Evolutionary conservation across 345 rosid genomes (phyloP).

Genomic region (Eucalyptus microcorys): DNA sequence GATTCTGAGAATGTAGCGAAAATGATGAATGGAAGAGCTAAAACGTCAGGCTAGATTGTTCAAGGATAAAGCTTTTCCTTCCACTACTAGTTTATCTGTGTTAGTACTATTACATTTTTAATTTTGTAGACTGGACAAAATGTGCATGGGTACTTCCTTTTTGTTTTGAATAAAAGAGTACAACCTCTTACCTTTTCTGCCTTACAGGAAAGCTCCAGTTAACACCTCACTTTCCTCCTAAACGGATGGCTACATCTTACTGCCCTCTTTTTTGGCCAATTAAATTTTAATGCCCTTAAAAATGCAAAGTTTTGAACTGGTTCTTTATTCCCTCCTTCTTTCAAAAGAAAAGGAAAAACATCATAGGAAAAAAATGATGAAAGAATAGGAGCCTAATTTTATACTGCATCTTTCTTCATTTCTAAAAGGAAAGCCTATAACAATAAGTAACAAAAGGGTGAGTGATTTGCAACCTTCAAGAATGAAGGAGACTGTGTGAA

Average conservation of each 20-base stretch:
- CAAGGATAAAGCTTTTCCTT: background rate
- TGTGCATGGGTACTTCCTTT: background rate
- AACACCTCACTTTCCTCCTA: background rate
- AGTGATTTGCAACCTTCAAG: background rate
- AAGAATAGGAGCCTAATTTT: background rate
- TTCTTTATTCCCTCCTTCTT: background rate
- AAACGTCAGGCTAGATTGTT: background rate
- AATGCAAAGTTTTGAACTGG: background rate
- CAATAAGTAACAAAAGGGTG: background rate
- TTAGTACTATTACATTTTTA: background rate
- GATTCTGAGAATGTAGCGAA: background rate
- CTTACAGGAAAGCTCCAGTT: background rate
- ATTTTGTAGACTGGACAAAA: background rate
- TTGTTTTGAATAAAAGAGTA: background rate
- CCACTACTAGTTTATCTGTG: background rate
- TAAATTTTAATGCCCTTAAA: background rate
- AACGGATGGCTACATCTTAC: background rate
- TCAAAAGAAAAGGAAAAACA: background rate
- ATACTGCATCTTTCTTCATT: background rate
- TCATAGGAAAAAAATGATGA: background rate
- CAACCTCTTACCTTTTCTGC: background rate
- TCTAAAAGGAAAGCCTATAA: background rate
- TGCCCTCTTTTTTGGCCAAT: background rate
- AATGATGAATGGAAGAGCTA: background rate
- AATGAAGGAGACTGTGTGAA: background rate